Base-by-base conservation (phyloP, 495 filamentous ascomycete species). In the Aspergillus cavernicola region DNA sequence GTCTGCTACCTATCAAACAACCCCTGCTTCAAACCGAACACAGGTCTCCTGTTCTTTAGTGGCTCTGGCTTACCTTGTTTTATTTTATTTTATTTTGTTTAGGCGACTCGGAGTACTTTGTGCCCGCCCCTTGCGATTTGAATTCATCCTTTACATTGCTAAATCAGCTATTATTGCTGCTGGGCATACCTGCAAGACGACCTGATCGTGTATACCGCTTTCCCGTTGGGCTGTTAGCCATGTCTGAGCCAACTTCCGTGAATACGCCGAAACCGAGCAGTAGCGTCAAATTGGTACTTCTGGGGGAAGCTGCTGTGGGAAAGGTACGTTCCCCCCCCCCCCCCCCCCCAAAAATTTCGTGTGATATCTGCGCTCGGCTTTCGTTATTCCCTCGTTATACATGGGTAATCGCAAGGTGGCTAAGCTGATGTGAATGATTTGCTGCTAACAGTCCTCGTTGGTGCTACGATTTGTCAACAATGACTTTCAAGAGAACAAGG, bases 401-500 rank as follows among this genome's bases (percentile, higher is more conserved):
- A 55, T 33, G 53, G 31, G 50, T 63, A 54, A 57, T 50, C 51
- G 18, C 39, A 46, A 56, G 37, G 55, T 53, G 39, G 43, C 29
- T 28, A 37, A 38, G 33, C 35, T 29, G 11, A 26, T 29, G 6
- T 52, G 33, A 23, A 22, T 15, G 39, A 33, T 42, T 51, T 39
- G 36, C 57, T 33, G 28, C 33, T 36, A 52, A 53, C 56, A 98
- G 93, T 97, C 95, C 33, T 98, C 93, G 35, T 86, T 98, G 44
- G 93, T 98, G 49, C 82, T 98, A 60, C 90, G 93, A 62, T 98
- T 98, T 68, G 93, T 98, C 66, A 98, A 97, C 81, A 92, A 98
- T 75, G 93, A 97, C 74, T 98, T 97, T 64, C 93, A 98, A 77
- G 95, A 97, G 73, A 98, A 98, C 71, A 98, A 98, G 78, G 93